These are phyloP conservation scores for Diatrype stigma DNA, from an alignment of 2,329 filamentous ascomycete species.

Conservation along the genomic window DNA sequence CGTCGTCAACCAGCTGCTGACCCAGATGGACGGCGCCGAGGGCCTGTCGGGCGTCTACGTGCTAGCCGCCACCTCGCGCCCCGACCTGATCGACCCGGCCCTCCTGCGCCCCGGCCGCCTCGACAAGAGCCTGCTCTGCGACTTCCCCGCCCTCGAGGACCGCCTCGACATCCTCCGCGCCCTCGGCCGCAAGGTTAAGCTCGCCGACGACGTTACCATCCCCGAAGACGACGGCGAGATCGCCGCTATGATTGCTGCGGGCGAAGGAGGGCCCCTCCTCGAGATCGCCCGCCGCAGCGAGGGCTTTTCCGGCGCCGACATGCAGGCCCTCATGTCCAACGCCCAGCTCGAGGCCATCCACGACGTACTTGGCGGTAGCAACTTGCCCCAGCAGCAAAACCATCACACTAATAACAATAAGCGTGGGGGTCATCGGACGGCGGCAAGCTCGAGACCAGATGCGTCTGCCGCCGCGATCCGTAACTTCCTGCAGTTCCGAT, in stretches of 20 bases:
- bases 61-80: conserved; percentile 85
- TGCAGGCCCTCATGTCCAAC: conserved; percentile 93
- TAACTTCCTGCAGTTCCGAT: conserved; percentile 79
- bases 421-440: too few species aligned
- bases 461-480: conserved; percentile 29
- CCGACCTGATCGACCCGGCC: conserved; percentile 93
- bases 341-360: conserved; percentile 97
- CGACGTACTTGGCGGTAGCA: conserved; percentile 70
- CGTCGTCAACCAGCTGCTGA: conserved; percentile 96
- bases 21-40: conserved; percentile 98
- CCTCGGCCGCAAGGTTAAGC: conserved; percentile 74
- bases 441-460: conserved; percentile 26
- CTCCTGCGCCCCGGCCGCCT: conserved; percentile 85
- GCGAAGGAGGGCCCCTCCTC: conserved; percentile 45
- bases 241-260: background rate
- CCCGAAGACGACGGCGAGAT: background rate
- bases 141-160: conserved; percentile 76
- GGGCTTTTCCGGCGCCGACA: conserved; percentile 88
- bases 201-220: conserved; percentile 59
- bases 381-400: conserved; percentile 15
- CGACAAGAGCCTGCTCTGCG: conserved; percentile 90
- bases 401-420: conserved; percentile 21
- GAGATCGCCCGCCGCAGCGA: conserved; percentile 78
- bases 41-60: conserved; percentile 94
- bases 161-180: conserved; percentile 84